Conservation (phyloP, 2,329 filamentous ascomycete species). For the Ophiostoma sp. region DNA sequence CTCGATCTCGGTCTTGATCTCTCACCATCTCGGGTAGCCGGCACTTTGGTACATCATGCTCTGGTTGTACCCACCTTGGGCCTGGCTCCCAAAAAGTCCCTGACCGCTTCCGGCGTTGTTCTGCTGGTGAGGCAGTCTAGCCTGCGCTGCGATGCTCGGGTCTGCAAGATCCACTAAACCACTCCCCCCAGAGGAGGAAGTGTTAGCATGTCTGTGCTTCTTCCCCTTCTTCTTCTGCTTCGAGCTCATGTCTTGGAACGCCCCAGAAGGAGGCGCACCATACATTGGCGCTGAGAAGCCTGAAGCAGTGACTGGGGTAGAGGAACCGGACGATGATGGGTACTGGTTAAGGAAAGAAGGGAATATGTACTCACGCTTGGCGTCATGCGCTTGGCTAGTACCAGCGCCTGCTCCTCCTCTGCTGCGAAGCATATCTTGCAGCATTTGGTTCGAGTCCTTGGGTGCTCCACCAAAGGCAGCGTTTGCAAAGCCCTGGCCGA, state of each 20-base stretch:
- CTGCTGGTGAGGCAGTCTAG: slow-evolving; percentile 83
- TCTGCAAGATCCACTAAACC: slow-evolving; percentile 99
- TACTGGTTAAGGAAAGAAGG: slow-evolving; percentile 81
- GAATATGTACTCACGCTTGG: slow-evolving; percentile 98
- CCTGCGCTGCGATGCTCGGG: slow-evolving; percentile 93
- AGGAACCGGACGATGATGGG: slow-evolving; percentile 65
- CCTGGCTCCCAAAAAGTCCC: slow-evolving; percentile 81
- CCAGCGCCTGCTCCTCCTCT: slow-evolving; percentile 52
- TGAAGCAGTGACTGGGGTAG: slow-evolving; percentile 81
- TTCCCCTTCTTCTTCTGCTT: slow-evolving; percentile 99
- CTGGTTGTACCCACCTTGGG: slow-evolving; percentile 91
- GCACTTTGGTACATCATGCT: slow-evolving; percentile 71
- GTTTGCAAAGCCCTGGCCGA: slow-evolving; percentile 77
- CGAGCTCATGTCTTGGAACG: slow-evolving; percentile 84
- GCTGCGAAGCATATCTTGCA: slow-evolving; percentile 75
- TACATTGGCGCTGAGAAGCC: slow-evolving; percentile 89
- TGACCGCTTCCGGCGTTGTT: slow-evolving; percentile 79
- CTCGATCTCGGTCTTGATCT: slow-evolving; percentile 31
- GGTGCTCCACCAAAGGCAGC: slow-evolving; percentile 61
- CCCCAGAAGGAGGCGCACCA: slow-evolving; percentile 74
- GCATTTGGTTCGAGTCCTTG: slow-evolving; percentile 70
- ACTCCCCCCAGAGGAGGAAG: slow-evolving; percentile 99
- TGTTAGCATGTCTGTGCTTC: slow-evolving; percentile 99
- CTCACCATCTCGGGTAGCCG: slow-evolving; percentile 63
- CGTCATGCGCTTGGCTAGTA: slow-evolving; percentile 66